These are phyloP conservation scores for Stenocarpella maydis DNA, from an alignment of 2,329 filamentous ascomycete genomes.

Conservation along the genomic window DNA sequence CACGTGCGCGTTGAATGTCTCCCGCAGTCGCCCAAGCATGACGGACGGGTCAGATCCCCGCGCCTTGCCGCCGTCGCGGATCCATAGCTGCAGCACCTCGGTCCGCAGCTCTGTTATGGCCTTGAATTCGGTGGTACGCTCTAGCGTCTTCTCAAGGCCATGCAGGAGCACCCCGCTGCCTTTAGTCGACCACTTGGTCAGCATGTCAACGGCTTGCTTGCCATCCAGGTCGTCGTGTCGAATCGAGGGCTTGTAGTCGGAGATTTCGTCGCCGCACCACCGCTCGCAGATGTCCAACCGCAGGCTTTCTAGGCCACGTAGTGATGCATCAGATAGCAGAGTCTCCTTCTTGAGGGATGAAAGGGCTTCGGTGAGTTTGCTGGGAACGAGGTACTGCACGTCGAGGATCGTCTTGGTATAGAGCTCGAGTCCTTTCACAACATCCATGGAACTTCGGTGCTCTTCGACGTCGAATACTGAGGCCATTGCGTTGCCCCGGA, in stretches of 20 bases:
- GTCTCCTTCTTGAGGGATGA: constrained; percentile 72
- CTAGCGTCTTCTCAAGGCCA: constrained; percentile 69
- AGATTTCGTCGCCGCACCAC: constrained; percentile 85
- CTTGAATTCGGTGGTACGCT: constrained; percentile 70
- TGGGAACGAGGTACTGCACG: constrained; percentile 78
- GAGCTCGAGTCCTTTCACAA: constrained; percentile 73
- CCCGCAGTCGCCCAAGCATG: constrained; percentile 74
- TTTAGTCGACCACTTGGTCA: constrained; percentile 69
- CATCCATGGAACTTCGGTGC: constrained; percentile 53
- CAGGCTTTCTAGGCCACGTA: constrained; percentile 73
- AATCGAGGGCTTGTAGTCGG: constrained; percentile 86
- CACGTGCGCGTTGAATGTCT: constrained; percentile 74
- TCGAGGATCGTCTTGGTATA: constrained; percentile 81
- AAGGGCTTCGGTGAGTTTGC: constrained; percentile 74
- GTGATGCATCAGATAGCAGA: constrained; percentile 74
- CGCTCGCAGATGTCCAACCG: constrained; percentile 79
- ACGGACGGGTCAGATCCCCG: constrained; percentile 72
- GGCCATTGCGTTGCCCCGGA: constrained; percentile 74
- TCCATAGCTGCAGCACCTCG: constrained; percentile 77
- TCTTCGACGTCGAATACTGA: constrained; percentile 63
- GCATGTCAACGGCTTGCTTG: constrained; percentile 65
- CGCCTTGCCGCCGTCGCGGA: constrained; percentile 70
- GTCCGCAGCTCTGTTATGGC: constrained; percentile 75
- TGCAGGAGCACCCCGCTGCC: constrained; percentile 67
- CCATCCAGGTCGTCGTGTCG: constrained; percentile 79